These are phyloP conservation scores for Salix suchowensis DNA, from an alignment of 345 rosid genomes.

Conservation along the genomic window DNA sequence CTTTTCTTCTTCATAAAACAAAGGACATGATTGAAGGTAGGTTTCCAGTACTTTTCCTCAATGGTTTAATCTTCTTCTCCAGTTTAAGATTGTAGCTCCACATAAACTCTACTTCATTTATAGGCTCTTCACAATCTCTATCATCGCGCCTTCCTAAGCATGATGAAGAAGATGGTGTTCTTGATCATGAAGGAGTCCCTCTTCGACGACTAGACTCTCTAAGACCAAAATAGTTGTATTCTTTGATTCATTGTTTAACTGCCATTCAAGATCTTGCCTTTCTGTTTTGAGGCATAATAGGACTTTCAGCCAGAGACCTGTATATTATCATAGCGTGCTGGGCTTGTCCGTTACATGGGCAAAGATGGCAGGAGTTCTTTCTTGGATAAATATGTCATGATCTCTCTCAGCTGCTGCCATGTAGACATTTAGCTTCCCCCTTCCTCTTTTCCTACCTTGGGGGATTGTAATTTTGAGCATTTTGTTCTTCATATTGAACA, in stretches of 20 bases:
- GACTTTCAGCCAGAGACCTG: constrained; percentile 16
- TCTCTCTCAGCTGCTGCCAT: background rate
- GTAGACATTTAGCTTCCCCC: background rate
- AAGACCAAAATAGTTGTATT: constrained; percentile 29
- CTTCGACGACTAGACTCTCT: constrained; percentile 46
- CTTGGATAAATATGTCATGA: background rate
- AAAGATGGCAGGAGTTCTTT: background rate
- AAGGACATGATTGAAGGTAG: constrained; percentile 73
- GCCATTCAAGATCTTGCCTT: constrained; percentile 4
- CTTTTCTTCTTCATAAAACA: constrained; percentile 81
- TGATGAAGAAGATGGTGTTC: constrained; percentile 36
- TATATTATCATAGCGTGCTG: constrained; percentile 10
- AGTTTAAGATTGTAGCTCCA: constrained; percentile 7
- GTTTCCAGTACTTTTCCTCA: constrained; percentile 14
- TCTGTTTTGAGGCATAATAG: constrained; percentile 10
- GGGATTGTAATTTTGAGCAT: constrained; percentile 9
- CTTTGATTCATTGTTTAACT: constrained; percentile 2
- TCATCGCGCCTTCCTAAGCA: constrained; percentile 41
- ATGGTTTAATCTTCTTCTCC: background rate
- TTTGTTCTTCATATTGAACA: background rate
- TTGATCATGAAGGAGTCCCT: constrained; percentile 53
- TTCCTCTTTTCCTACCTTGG: background rate
- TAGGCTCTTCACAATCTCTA: constrained; percentile 45
- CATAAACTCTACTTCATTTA: constrained; percentile 10
- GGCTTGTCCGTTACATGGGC: constrained; percentile 2